Conservation (phyloP, 176 grass and related monocot species). For the Triticum timopheevii region DNA sequence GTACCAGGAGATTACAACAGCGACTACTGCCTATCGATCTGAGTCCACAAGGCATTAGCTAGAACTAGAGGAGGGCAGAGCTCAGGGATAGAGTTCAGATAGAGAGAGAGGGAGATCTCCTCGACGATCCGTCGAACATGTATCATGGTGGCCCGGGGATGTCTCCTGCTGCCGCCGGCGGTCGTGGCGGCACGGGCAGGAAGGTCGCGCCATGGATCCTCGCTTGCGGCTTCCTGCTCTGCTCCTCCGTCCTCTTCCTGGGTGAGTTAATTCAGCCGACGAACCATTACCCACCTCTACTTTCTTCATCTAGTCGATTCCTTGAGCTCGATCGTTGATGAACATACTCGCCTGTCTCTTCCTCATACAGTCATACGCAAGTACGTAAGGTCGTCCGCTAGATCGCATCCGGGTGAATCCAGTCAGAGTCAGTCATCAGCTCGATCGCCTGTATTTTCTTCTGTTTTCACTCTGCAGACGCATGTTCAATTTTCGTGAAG, state of each 20-base stretch:
- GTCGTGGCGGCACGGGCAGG: not conserved
- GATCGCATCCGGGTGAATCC: not conserved
- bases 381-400: not conserved
- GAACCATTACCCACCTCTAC: not conserved
- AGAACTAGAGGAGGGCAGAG: not conserved
- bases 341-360: not conserved
- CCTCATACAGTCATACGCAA: not conserved
- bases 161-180: not conserved
- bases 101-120: not conserved
- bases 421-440: not conserved
- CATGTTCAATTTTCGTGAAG: not conserved
- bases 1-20: not conserved
- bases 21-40: not conserved
- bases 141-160: not conserved
- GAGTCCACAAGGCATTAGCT: not conserved
- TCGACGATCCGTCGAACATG: not conserved
- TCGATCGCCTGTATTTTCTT: not conserved
- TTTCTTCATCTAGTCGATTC: not conserved
- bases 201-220: constrained; percentile 25
- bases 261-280: constrained; percentile 17
- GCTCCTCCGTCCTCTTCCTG: not conserved
- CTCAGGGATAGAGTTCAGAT: not conserved
- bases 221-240: constrained; percentile 31
- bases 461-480: not conserved
- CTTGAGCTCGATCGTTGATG: not conserved